phyloP scores from a whole-genome alignment of 208 protist species.

The Angomonas ambiguus region DNA sequence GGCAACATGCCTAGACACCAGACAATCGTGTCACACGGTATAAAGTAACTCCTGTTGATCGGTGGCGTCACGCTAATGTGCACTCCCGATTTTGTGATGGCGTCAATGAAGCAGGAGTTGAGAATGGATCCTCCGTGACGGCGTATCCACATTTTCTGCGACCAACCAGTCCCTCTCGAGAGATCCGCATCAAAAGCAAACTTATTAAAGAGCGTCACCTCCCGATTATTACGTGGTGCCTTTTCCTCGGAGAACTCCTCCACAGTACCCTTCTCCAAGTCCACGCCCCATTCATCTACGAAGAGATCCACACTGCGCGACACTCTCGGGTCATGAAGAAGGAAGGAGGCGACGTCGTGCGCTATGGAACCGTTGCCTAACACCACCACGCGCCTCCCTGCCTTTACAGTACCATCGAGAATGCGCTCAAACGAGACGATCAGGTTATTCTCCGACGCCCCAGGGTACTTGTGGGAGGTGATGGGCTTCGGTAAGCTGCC shows the following conservation, averaged over 20 bases:
- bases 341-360: conserved; percentile 78
- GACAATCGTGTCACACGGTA: conserved; percentile 82
- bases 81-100: conserved; percentile 60
- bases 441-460: conserved; percentile 51
- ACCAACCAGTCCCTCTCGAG: conserved; percentile 72
- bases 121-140: conserved; percentile 66
- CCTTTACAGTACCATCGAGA: conserved; percentile 69
- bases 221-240: conserved; percentile 70
- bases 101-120: conserved; percentile 57
- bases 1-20: conserved; percentile 83
- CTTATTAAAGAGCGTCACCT: conserved; percentile 76
- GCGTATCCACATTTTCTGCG: conserved; percentile 79
- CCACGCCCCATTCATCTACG: conserved; percentile 79
- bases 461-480: conserved; percentile 61
- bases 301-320: conserved; percentile 58
- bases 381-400: conserved; percentile 74
- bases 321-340: conserved; percentile 82
- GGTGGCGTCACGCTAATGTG: conserved; percentile 60
- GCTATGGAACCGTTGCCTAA: conserved; percentile 83
- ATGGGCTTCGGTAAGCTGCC: conserved; percentile 60
- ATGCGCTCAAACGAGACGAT: conserved; percentile 77
- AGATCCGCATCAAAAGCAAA: conserved; percentile 74
- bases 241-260: conserved; percentile 21
- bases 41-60: conserved; percentile 36
- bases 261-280: conserved; percentile 59